phyloP scores from a whole-genome alignment of 108 stramenopile species.

The Licmophora abbreviata region DNA sequence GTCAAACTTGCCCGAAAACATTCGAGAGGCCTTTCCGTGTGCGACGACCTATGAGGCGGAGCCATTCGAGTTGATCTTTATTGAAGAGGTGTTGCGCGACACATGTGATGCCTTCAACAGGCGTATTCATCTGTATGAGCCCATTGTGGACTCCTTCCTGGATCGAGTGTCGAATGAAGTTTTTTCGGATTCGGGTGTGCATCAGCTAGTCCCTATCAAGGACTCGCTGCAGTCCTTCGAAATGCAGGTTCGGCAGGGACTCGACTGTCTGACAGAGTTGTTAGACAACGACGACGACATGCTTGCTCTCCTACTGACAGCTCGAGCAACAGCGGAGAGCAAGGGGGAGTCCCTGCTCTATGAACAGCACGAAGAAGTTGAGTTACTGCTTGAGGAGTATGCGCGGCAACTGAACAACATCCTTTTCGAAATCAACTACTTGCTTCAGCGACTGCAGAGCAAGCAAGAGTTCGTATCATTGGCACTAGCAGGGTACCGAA shows the following conservation, averaged over 20 bases:
- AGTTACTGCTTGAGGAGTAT: slow-evolving; percentile 79
- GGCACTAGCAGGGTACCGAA: slow-evolving; percentile 69
- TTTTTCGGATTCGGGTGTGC: slow-evolving; percentile 59
- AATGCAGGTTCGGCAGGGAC: slow-evolving; percentile 58
- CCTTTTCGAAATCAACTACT: slow-evolving; percentile 56
- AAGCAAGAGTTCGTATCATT: slow-evolving; percentile 82
- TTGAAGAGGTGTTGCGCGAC: slow-evolving; percentile 72
- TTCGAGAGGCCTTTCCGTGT: too few relatives aligned
- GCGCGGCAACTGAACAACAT: slow-evolving; percentile 60
- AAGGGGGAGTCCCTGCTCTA: slow-evolving; percentile 35
- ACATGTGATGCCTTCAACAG: slow-evolving; percentile 67
- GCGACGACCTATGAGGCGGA: slow-evolving; percentile 32
- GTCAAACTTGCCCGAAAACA: slow-evolving; percentile 22
- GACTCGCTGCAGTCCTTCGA: slow-evolving; percentile 79
- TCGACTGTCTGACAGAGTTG: slow-evolving; percentile 59
- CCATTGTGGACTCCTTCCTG: slow-evolving; percentile 73
- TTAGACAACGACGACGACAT: slow-evolving; percentile 80
- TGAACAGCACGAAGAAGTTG: slow-evolving; percentile 59
- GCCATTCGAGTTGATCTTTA: slow-evolving; percentile 65
- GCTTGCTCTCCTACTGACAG: slow-evolving; percentile 69
- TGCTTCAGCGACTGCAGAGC: slow-evolving; percentile 67
- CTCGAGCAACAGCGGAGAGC: slow-evolving; percentile 43
- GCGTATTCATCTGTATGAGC: slow-evolving; percentile 73
- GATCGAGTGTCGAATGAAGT: slow-evolving; percentile 54
- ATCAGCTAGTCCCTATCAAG: slow-evolving; percentile 75